Base-by-base conservation (phyloP, 2,329 filamentous ascomycete genomes). In the Diaporthe citrichinensis region DNA sequence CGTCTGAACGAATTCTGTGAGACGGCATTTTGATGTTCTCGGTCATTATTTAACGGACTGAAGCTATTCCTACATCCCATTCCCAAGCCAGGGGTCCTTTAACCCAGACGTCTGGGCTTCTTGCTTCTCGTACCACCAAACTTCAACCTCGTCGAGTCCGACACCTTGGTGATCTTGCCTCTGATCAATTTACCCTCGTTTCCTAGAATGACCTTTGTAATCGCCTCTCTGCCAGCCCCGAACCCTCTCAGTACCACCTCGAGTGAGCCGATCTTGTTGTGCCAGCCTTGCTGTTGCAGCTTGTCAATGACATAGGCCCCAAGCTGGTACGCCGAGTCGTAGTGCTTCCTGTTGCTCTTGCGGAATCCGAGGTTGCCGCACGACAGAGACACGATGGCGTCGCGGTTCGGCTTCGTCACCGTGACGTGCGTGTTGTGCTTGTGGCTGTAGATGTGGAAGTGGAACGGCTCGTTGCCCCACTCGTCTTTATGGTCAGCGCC, bases 391-490 rank as follows among this genome's bases (percentile, higher is more conserved):
- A 99, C 88, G 78, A 98, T 90, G 39, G 95, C 91, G 78, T 95
- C 91, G 65, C 93, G 90, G 83, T 95, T 92, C 39, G 97, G 96
- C 81, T 93, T 92, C 31, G 95, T 95, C 79, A 98, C 91, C 1
- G 96, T 98, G 81, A 99, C 90, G 85, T 98, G 95, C 28, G 95
- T 97, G 87, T 99, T 99, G 90, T 98, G 97, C 86, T 95, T 97
- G 83, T 94, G 93, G 39, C 94, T 87, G 85, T 92, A 96, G 83
- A 99, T 88, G 86, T 98, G 95, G 78, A 99, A 90, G 83, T 98
- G 95, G 87, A 95, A 95, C 3, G 94, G 93, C 81, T 94, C 90
- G 51, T 86, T 78, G 20, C 83, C 79, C 69, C 86, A 81, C 59
- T 87, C 85, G 3, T 75, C 78, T 6, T 79, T 80, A 72, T 79